These are phyloP conservation scores for Rhodotorula glutinis DNA, from an alignment of 1,284 basidiomycete genomes.

Conservation along the genomic window DNA sequence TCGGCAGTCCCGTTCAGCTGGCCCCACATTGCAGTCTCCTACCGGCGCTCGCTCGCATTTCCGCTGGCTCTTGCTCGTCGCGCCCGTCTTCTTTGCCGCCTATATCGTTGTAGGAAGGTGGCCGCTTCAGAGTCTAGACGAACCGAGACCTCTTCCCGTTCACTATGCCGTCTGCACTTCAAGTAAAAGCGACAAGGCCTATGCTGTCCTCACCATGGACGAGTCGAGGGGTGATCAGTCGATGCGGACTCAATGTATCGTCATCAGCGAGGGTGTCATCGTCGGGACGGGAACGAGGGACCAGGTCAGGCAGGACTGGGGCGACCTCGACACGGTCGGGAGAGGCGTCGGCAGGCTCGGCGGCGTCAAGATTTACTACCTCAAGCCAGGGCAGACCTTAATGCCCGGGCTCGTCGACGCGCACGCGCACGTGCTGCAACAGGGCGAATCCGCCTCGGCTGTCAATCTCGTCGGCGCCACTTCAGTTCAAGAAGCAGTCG, in stretches of 20 bases:
- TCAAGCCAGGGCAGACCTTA: conserved; percentile 16
- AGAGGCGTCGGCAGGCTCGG: conserved; percentile 1
- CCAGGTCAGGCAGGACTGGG: conserved; percentile 24
- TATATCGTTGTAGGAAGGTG: conserved; percentile 1
- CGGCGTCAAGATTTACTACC: conserved; percentile 27
- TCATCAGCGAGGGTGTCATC: conserved; percentile 19
- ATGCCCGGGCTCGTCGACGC: conserved; percentile 55
- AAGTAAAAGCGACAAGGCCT: background rate
- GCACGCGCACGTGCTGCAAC: conserved; percentile 70
- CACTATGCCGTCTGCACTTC: conserved; percentile 31
- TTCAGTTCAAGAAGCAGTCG: conserved; percentile 64
- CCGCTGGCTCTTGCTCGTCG: conserved; percentile 7
- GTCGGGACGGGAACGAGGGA: conserved; percentile 10
- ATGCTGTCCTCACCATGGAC: conserved; percentile 23
- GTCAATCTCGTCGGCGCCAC: conserved; percentile 56
- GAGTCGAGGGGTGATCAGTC: background rate
- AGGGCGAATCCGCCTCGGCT: conserved; percentile 67
- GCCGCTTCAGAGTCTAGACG: background rate
- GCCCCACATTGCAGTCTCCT: background rate
- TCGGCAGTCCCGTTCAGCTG: background rate
- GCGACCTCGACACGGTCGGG: conserved; percentile 32
- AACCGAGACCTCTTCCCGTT: background rate
- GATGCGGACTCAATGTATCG: conserved; percentile 27
- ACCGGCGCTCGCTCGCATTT: background rate
- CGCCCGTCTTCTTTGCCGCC: background rate